Base-by-base conservation (phyloP, 345 rosid species). In the Barbarea vulgaris region DNA sequence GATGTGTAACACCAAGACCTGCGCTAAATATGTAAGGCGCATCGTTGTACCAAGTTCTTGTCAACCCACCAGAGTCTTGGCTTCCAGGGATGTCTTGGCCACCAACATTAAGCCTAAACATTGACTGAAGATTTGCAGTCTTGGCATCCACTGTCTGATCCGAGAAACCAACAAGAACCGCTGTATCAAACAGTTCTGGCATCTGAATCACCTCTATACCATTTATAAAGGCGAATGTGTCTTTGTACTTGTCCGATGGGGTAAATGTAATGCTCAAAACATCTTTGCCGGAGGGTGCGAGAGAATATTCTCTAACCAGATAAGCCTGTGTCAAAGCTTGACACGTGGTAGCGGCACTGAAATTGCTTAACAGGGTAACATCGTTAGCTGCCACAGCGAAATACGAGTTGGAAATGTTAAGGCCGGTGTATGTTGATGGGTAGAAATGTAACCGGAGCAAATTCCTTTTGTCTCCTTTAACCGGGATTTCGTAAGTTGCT, bases 21-120 rank as follows among this genome's bases (percentile, higher is more conserved):
- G 84, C 89, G 27, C 91, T 86, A 50, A 18, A 81, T 14, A 95
- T 22, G 63, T 87, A 92, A 51, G 89, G 86, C 4, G 72, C 56
- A 50, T 89, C 94, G 24, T 86, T 70, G 48, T 90, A 90, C 99
- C 98, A 92, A 21, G 87, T 83, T 77, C 97, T 80, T 4, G 65
- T 48, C 13, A 89, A 81, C 5, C 80, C 80, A 22, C 84, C 89
- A 0, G 93, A 77, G 68, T 95, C 97, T 24, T 81, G 79, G 24
- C 56, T 77, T 0, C 88, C 85, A 21, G 89, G 44, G 22, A 95
- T 86, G 6, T 77, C 81, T 13, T 82, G 84, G 30, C 99, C 99
- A 15, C 80, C 93, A 0, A 89, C 91, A 56, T 95, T 90, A 53
- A 95, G 57, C 67, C 96, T 84, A 46, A 77, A 81, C 92, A 95